Evolutionary conservation across 1,139 yeast genomes (phyloP).

Genomic region (Pichiaceae sp.): DNA sequence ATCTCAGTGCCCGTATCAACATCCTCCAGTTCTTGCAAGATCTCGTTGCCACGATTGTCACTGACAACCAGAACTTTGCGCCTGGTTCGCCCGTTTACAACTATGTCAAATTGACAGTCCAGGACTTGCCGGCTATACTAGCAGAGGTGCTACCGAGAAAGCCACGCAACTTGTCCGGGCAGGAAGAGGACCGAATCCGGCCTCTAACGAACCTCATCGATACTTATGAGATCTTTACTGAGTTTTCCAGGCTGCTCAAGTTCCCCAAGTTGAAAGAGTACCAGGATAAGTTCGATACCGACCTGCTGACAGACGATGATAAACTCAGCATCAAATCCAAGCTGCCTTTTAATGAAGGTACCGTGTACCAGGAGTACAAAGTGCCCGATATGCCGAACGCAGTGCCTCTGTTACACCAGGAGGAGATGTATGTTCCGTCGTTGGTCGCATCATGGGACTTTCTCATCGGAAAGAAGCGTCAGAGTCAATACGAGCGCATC

Average conservation of each 20-base stretch:
- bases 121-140: slow-evolving; percentile 38
- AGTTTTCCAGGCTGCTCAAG: slow-evolving; percentile 16
- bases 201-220: slow-evolving; percentile 40
- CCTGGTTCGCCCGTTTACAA: slow-evolving; percentile 8
- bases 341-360: slow-evolving; percentile 26
- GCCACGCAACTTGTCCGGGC: slow-evolving; percentile 10
- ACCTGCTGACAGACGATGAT: slow-evolving; percentile 31
- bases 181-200: slow-evolving; percentile 5
- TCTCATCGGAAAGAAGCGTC: slow-evolving; percentile 37
- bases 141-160: slow-evolving; percentile 43
- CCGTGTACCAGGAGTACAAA: slow-evolving; percentile 8
- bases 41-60: slow-evolving; percentile 30
- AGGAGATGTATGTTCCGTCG: slow-evolving; percentile 5
- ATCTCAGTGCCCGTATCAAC: slow-evolving; percentile 56
- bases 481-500: slow-evolving; percentile 41
- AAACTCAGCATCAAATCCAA: slow-evolving; percentile 27
- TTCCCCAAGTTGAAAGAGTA: slow-evolving; percentile 12
- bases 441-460: slow-evolving; percentile 36
- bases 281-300: slow-evolving; percentile 24
- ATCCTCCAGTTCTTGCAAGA: slow-evolving; percentile 64
- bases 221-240: slow-evolving; percentile 26
- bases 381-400: slow-evolving; percentile 4
- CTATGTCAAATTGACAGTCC: slow-evolving; percentile 38
- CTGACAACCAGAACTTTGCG: slow-evolving; percentile 5
- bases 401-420: slow-evolving; percentile 1